Percentiles rank a stretch among this genome's conserved stretches.
These are phyloP conservation scores for Epichloe gansuensis DNA, from an alignment of 2,329 filamentous ascomycete genomes.

Conservation along the genomic window DNA sequence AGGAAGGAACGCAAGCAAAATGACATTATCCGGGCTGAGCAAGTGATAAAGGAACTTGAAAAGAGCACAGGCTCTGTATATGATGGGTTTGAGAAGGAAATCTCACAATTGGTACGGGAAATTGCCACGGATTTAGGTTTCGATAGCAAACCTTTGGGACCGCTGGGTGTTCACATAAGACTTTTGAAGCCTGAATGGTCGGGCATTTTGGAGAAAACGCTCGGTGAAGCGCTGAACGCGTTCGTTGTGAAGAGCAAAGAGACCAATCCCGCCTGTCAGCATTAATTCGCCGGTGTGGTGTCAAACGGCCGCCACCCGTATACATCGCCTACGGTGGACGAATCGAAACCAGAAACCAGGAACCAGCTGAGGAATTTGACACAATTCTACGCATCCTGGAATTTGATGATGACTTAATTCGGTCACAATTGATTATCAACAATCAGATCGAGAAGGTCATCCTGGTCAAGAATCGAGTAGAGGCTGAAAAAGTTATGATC, in stretches of 20 bases:
- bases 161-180: conserved; percentile 66
- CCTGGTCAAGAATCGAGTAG: conserved; percentile 54
- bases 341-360: conserved; percentile 34
- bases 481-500: conserved; percentile 61
- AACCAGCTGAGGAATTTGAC: conserved; percentile 60
- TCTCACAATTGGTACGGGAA: conserved; percentile 52
- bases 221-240: conserved; percentile 57
- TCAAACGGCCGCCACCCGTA: conserved; percentile 31
- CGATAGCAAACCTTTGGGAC: conserved; percentile 62
- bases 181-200: conserved; percentile 75
- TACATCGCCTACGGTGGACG: conserved; percentile 25
- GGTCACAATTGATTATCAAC: conserved; percentile 73
- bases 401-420: conserved; percentile 68
- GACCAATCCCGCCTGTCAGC: conserved; percentile 59
- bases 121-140: conserved; percentile 63
- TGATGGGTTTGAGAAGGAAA: conserved; percentile 50
- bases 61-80: conserved; percentile 44
- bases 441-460: conserved; percentile 74
- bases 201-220: conserved; percentile 62
- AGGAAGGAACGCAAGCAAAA: conserved; percentile 32
- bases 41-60: conserved; percentile 36
- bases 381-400: conserved; percentile 73
- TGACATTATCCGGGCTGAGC: conserved; percentile 42
- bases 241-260: conserved; percentile 72
- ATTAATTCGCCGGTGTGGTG: conserved; percentile 51